Percentiles rank a stretch among this genome's conserved stretches.
phyloP scores from a whole-genome alignment of 495 filamentous ascomycete genomes.

The Parachaetomium inaequale region DNA sequence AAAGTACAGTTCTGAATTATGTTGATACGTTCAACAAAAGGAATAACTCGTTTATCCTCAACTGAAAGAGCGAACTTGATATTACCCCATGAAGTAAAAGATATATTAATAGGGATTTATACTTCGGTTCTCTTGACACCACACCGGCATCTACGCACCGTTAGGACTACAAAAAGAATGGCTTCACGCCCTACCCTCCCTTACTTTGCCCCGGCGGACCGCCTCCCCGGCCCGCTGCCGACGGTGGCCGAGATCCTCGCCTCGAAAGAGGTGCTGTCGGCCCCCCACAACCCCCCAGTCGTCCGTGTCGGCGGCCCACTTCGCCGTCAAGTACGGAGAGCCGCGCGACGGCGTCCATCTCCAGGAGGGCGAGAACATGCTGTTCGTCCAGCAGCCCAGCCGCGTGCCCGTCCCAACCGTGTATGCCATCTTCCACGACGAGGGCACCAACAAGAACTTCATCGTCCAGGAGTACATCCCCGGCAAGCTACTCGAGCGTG shows the following conservation, averaged over 20 bases:
- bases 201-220: not conserved
- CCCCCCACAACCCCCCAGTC: not conserved
- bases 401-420: not conserved
- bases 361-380: conserved; percentile 11
- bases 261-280: not conserved
- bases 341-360: not conserved
- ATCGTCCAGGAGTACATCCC: conserved; percentile 6
- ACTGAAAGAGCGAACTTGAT: too few relatives aligned
- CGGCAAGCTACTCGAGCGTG: not conserved
- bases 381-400: not conserved
- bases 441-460: not conserved
- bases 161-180: too few relatives aligned
- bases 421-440: not conserved
- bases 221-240: not conserved
- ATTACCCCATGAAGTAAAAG: too few relatives aligned
- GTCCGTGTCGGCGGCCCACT: not conserved
- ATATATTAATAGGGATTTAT: too few relatives aligned
- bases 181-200: not conserved
- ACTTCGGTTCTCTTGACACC: too few relatives aligned
- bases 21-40: too few relatives aligned
- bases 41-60: too few relatives aligned
- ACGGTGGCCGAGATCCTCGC: conserved; percentile 7
- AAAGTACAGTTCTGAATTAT: too few relatives aligned
- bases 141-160: too few relatives aligned
- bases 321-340: not conserved